Evolutionary conservation across 2,329 filamentous ascomycete species (phyloP), one percentile per base, ranked within the genome.

Genomic region (Whalleya microplaca): DNA sequence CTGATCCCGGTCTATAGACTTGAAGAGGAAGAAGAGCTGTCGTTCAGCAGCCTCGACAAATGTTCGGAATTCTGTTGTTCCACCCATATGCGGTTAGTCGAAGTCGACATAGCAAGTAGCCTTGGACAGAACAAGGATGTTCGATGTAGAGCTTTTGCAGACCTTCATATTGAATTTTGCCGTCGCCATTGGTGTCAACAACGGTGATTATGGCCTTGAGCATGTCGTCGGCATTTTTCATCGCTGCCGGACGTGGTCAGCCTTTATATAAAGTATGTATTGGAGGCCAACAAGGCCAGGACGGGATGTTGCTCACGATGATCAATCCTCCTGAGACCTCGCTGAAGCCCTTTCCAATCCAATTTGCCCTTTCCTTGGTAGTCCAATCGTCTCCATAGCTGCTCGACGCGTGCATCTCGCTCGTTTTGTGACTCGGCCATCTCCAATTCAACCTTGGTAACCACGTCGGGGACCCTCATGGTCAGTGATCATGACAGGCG

Each of bases 141-240:
- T 20, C 53, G 37, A 23, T 44, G n/a, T 14, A 41, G 45, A 58
- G 9, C 9, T 52, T 55, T 21, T 58, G 69, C 82, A 71, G 81
- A 95, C 92, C 92, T 76, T 92, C 84, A 72, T 91, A 97, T 75
- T 96, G 89, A 66, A 99, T 98, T 69, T 87, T 88, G 62, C 94
- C 92, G 73, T 98, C 92, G 21, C 87, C 85, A 71, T 93, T 92
- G 55, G 87, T 89, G 71, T 99, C 95, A 61, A 97, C 92, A 59
- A 88, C 84, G 63, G 83, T 81, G 71, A 97, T 83, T 55, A 98
- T 90, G 69, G 90, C 87, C 70, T 85, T 84, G 61, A 99, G 82
- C 80, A 98, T 86, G 40, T 84, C 80, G 73, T 96, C 90, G 71
- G 95, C 95, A 81, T 97, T 95, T 79, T 97, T 96, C 70, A 99